Evolutionary conservation across 805 yeast genomes (phyloP).

Genomic region (Schwanniomyces sp.): DNA sequence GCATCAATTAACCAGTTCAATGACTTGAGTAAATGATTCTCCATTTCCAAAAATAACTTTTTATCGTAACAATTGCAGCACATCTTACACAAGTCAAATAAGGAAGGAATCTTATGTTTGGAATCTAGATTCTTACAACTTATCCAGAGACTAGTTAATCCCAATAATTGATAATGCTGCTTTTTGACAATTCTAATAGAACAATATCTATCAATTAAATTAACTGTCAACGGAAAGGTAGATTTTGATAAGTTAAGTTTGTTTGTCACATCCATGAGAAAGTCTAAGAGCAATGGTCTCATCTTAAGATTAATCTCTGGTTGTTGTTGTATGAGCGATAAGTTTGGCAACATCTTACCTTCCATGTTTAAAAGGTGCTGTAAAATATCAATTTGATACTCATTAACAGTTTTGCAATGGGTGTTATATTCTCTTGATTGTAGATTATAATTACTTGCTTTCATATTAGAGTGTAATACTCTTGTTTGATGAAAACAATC

Average conservation of each 20-base stretch:
- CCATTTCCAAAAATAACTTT: conserved; percentile 63
- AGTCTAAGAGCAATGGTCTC: conserved; percentile 44
- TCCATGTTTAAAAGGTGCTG: conserved; percentile 33
- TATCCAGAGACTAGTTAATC: conserved; percentile 45
- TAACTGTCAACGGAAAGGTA: conserved; percentile 46
- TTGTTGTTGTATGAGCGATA: conserved; percentile 43
- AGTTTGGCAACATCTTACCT: conserved; percentile 26
- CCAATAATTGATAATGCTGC: conserved; percentile 46
- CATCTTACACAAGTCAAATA: conserved; percentile 51
- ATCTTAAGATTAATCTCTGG: conserved; percentile 45
- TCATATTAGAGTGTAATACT: conserved; percentile 28
- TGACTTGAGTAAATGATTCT: conserved; percentile 61
- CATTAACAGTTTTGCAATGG: conserved; percentile 41
- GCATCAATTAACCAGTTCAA: conserved; percentile 64
- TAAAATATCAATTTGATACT: conserved; percentile 46
- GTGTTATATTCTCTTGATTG: conserved; percentile 48
- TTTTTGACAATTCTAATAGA: conserved; percentile 45
- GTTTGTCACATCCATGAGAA: conserved; percentile 45
- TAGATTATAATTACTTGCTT: conserved; percentile 40
- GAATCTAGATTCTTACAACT: conserved; percentile 49
- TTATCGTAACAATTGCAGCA: conserved; percentile 60
- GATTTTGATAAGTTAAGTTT: conserved; percentile 38
- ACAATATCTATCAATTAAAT: conserved; percentile 44
- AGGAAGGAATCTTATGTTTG: conserved; percentile 57
- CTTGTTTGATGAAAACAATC: conserved; percentile 34